phyloP scores from a whole-genome alignment of 2,329 filamentous ascomycete genomes.

The Epichloe glyceriae region DNA sequence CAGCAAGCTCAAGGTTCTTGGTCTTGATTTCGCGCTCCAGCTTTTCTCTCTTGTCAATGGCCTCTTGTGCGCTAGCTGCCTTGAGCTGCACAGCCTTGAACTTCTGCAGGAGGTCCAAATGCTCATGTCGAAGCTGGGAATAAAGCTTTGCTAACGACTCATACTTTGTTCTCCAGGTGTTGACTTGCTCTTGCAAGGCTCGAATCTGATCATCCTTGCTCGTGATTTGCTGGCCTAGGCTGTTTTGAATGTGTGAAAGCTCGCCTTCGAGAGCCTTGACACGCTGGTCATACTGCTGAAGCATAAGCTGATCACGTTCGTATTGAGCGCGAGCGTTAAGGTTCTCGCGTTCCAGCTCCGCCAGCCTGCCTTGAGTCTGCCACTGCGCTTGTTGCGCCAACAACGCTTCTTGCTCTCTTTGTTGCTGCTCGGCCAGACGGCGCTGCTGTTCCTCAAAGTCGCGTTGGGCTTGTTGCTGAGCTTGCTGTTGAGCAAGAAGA shows the following conservation, averaged over 20 bases:
- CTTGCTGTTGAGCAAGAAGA: slow-evolving; percentile 68
- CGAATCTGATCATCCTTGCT: slow-evolving; percentile 93
- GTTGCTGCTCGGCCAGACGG: slow-evolving; percentile 74
- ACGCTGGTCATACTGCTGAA: slow-evolving; percentile 90
- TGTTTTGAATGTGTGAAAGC: slow-evolving; percentile 67
- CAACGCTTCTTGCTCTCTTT: slow-evolving; percentile 80
- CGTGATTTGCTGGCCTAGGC: slow-evolving; percentile 68
- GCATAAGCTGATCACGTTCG: slow-evolving; percentile 91
- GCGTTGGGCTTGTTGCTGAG: slow-evolving; percentile 70
- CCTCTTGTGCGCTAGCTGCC: slow-evolving; percentile 91
- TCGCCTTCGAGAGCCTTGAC: slow-evolving; percentile 90
- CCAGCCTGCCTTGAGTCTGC: slow-evolving; percentile 90
- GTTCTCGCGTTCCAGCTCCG: slow-evolving; percentile 90
- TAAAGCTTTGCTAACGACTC: slow-evolving; percentile 94
- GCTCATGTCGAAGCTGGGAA: slow-evolving; percentile 87
- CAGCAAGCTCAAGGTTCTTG: slow-evolving; percentile 95
- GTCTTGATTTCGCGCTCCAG: slow-evolving; percentile 96
- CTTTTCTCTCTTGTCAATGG: slow-evolving; percentile 88
- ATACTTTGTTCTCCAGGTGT: slow-evolving; percentile 95
- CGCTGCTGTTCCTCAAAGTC: slow-evolving; percentile 98
- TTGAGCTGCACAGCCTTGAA: slow-evolving; percentile 95
- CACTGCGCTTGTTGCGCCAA: slow-evolving; percentile 79
- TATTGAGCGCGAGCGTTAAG: slow-evolving; percentile 89
- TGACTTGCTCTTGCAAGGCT: slow-evolving; percentile 89
- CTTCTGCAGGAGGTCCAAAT: slow-evolving; percentile 86